Evolutionary conservation across 2,329 filamentous ascomycete genomes (phyloP).

Genomic region (Xylariomycetidae sp.): DNA sequence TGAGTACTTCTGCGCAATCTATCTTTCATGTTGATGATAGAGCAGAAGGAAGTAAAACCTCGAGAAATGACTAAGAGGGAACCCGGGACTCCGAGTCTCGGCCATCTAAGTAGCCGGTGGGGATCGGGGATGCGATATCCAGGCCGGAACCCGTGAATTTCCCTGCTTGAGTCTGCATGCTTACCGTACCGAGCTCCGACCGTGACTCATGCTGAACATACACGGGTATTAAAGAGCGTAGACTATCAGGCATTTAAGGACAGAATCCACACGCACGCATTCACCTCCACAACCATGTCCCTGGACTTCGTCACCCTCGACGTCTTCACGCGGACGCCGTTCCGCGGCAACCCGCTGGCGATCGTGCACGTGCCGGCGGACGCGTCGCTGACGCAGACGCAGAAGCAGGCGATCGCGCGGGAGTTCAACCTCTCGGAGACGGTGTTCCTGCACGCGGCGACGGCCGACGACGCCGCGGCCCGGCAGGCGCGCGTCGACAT

Average conservation of each 20-base stretch:
- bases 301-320: conserved; percentile 49
- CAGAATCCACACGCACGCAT: not conserved
- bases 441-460: conserved; percentile 50
- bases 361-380: conserved; percentile 47
- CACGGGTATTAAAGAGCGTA: too few relatives aligned
- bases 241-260: too few relatives aligned
- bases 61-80: too few relatives aligned
- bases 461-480: conserved; percentile 24
- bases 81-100: too few relatives aligned
- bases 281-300: conserved; percentile 9
- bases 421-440: conserved; percentile 63
- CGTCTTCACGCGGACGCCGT: conserved; percentile 48
- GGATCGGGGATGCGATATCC: too few relatives aligned
- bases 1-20: not conserved
- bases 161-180: too few relatives aligned
- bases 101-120: too few relatives aligned
- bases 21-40: not conserved
- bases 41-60: too few relatives aligned
- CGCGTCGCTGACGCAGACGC: conserved; percentile 38
- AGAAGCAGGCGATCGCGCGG: conserved; percentile 52
- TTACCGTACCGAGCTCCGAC: too few relatives aligned
- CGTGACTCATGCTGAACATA: too few relatives aligned
- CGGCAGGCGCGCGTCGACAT: conserved; percentile 48
- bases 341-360: conserved; percentile 55
- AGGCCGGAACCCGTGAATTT: too few relatives aligned